These are phyloP conservation scores for Glycine latifolia DNA, from an alignment of 306 rosid species.

Conservation along the genomic window DNA sequence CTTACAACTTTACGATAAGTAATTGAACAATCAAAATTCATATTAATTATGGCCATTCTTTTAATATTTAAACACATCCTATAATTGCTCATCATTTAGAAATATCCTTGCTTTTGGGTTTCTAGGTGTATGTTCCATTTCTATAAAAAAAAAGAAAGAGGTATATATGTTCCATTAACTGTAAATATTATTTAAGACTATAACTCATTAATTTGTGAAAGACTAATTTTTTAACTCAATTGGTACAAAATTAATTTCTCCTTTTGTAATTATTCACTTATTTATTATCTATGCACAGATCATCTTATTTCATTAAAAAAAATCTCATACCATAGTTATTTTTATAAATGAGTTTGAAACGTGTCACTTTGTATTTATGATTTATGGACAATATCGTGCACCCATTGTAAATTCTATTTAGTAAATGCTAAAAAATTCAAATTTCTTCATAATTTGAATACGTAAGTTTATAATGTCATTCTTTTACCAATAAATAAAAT, in stretches of 20 bases:
- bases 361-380: slow-evolving; percentile 24
- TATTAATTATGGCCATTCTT: not conserved
- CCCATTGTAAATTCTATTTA: not conserved
- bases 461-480: slow-evolving; percentile 6
- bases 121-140: not conserved
- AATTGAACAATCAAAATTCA: not conserved
- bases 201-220: no score
- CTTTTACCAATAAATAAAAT: slow-evolving; percentile 18
- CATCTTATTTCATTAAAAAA: not conserved
- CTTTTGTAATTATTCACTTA: not conserved
- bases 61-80: not conserved
- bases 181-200: not conserved
- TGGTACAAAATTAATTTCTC: not conserved
- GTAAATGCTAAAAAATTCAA: slow-evolving; percentile 15
- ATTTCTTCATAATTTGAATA: slow-evolving; percentile 5
- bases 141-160: no score
- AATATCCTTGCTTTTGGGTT: not conserved
- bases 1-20: not conserved
- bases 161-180: not conserved
- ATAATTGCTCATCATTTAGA: not conserved
- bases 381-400: not conserved
- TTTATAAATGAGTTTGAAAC: slow-evolving; percentile 4
- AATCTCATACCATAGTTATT: not conserved
- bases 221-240: not conserved
- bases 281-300: not conserved